Evolutionary conservation across 2,329 filamentous ascomycete genomes (phyloP).

Genomic region (Nemania serpens): DNA sequence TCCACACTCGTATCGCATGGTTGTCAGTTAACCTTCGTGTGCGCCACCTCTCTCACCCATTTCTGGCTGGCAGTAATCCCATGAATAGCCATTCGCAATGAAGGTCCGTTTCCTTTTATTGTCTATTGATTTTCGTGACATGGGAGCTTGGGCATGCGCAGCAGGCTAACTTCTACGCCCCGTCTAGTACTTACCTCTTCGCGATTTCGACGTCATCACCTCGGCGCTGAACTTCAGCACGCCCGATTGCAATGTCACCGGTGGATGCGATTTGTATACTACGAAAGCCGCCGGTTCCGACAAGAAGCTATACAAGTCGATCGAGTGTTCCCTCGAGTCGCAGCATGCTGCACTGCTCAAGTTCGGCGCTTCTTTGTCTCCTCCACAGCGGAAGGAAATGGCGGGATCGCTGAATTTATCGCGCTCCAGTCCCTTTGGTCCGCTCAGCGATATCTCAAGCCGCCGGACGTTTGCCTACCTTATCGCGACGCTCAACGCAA

Average conservation of each 20-base stretch:
- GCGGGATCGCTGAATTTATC: slow-evolving; percentile 74
- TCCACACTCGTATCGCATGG: slow-evolving; percentile 7
- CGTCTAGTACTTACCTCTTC: slow-evolving; percentile 82
- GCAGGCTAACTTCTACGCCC: slow-evolving; percentile 6
- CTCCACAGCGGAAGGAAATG: slow-evolving; percentile 75
- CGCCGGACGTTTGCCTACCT: slow-evolving; percentile 93
- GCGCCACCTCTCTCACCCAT: background rate
- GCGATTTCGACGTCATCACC: slow-evolving; percentile 89
- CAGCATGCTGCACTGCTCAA: slow-evolving; percentile 89
- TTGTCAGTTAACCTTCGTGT: background rate
- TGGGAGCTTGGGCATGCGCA: background rate
- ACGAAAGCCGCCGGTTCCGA: slow-evolving; percentile 94
- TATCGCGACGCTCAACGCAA: slow-evolving; percentile 95
- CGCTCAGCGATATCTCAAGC: slow-evolving; percentile 83
- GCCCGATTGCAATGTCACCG: slow-evolving; percentile 86
- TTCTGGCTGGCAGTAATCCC: slow-evolving; percentile 1
- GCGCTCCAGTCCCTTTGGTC: slow-evolving; percentile 88
- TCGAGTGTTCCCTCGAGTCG: slow-evolving; percentile 87
- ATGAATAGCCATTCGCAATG: slow-evolving; percentile 31
- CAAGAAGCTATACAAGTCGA: slow-evolving; percentile 96
- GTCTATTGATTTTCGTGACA: background rate
- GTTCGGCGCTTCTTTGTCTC: slow-evolving; percentile 84
- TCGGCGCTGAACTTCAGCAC: slow-evolving; percentile 96
- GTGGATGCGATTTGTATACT: slow-evolving; percentile 95
- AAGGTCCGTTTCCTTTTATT: slow-evolving; percentile 33